Conservation (phyloP, 768 basidiomycete species). For the Leccinum ochraceum region DNA sequence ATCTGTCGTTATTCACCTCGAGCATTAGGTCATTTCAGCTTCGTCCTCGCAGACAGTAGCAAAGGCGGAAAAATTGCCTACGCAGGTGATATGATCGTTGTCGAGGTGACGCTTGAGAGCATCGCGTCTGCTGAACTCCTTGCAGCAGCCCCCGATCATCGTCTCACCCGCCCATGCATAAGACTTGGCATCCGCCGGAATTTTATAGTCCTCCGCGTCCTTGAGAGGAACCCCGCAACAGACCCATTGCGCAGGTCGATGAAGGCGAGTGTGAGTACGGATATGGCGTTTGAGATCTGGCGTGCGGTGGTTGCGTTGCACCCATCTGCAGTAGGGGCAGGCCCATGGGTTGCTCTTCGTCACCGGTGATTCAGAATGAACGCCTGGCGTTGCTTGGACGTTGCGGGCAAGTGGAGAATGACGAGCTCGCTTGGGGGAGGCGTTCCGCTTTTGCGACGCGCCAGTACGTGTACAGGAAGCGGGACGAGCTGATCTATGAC, state of each 20-base stretch:
- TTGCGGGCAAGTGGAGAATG: slow-evolving; percentile 46
- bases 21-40: slow-evolving; percentile 7
- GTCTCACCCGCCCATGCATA: slow-evolving; percentile 30
- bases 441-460: slow-evolving; percentile 9
- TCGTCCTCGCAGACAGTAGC: slow-evolving; percentile 31
- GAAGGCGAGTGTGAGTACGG: slow-evolving; percentile 46
- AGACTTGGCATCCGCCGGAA: slow-evolving; percentile 25
- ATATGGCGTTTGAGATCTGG: slow-evolving; percentile 65
- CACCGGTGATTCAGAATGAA: slow-evolving; percentile 13
- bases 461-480: not conserved
- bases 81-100: slow-evolving; percentile 35
- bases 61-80: slow-evolving; percentile 34
- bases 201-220: slow-evolving; percentile 23
- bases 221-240: slow-evolving; percentile 37
- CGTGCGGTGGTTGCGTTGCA: slow-evolving; percentile 49
- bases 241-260: slow-evolving; percentile 39
- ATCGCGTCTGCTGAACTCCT: slow-evolving; percentile 40
- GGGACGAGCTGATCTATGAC: slow-evolving; percentile 25
- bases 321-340: slow-evolving; percentile 51
- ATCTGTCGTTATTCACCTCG: slow-evolving; percentile 7
- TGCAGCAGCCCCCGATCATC: slow-evolving; percentile 41
- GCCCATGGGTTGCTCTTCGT: slow-evolving; percentile 38
- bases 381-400: slow-evolving; percentile 37
- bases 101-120: slow-evolving; percentile 43
- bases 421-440: slow-evolving; percentile 30